phyloP scores from a whole-genome alignment of 192 early-diverging fungal genomes.

The Coemansia reversa region DNA sequence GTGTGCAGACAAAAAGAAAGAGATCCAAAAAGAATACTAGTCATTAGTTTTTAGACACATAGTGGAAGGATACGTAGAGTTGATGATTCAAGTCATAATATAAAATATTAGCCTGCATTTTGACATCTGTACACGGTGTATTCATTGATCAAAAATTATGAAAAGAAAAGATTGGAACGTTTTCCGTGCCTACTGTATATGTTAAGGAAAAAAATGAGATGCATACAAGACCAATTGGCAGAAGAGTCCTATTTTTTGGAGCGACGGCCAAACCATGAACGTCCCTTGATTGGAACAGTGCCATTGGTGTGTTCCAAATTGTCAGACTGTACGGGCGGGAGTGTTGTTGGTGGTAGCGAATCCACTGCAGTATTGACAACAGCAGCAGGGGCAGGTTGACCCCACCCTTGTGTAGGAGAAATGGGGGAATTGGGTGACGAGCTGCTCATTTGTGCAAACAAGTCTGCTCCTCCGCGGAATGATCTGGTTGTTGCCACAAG shows the following conservation, averaged over 20 bases:
- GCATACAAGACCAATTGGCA: not conserved
- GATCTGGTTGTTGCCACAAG: slow-evolving; percentile 41
- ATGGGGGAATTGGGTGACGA: not conserved
- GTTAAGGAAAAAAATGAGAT: not conserved
- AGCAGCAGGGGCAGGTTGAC: not conserved
- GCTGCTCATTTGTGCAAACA: slow-evolving; percentile 2
- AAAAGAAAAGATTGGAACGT: not conserved
- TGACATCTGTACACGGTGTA: too few species aligned
- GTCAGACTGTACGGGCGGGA: not conserved
- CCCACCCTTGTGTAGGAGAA: not conserved
- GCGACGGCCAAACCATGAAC: slow-evolving; percentile 49
- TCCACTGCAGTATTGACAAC: not conserved
- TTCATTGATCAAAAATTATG: not conserved
- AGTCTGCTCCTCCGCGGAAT: slow-evolving; percentile 16
- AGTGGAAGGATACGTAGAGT: too few species aligned
- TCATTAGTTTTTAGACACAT: too few species aligned
- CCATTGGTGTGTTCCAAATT: not conserved
- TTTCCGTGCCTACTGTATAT: not conserved
- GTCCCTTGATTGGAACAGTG: slow-evolving; percentile 14
- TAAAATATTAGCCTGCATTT: too few species aligned
- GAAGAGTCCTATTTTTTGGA: slow-evolving; percentile 19
- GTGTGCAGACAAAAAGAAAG: too few species aligned
- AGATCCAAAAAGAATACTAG: too few species aligned
- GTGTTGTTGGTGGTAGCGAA: not conserved
- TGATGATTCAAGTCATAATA: too few species aligned